Base-by-base conservation (phyloP, 1,139 yeast species). In the Meyerozyma carpophila region DNA sequence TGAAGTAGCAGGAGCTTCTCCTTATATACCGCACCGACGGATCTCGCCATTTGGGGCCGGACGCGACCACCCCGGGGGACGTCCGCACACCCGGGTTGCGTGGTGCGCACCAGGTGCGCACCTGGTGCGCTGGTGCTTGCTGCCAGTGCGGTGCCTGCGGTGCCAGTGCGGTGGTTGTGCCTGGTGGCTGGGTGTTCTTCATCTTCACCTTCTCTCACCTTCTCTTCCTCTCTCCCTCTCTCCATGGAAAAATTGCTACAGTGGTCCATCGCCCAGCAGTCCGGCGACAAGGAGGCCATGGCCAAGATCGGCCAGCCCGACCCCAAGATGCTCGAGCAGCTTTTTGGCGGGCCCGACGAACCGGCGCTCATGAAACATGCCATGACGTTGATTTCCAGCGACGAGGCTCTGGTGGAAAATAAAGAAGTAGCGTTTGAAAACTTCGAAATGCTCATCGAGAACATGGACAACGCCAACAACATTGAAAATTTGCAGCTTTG, bases 401-500 rank as follows among this genome's bases (percentile, higher is more conserved):
- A 81, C n/a, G 83, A 79, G 39, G 82, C 82, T 16, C 73, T 74
- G 3, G 57, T 77, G 28, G 93, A 84, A 41, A 75, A 77, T 56
- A 83, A 83, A 53, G 74, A 82, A 46, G 77, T 80, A 13, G 96
- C 98, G 0, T 76, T 91, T 48, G 98, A 93, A 50, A 89, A 90
- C 61, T 84, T 91, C 56, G 97, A 93, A 62, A 89, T 91, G 94
- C 73, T 93, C 46, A 85, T 93, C 47, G 98, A 93, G 61, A 90
- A 90, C 58, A 66, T 93, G 52, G 98, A 93, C 62, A 93, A 93
- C 61, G 98, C 98, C 21, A 91, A 93, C 63, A 90, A 89, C 57
- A 84, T 93, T 50, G 93, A 86, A 51, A 86, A 85, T 54, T 62
- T 90, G 71, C 79, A 81, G 49, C 73, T 91, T 52, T 94, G 98